Evolutionary conservation across 75 land plant genomes (phyloP), one percentile per base, ranked within the genome.

Genomic region (Pinus taeda): DNA sequence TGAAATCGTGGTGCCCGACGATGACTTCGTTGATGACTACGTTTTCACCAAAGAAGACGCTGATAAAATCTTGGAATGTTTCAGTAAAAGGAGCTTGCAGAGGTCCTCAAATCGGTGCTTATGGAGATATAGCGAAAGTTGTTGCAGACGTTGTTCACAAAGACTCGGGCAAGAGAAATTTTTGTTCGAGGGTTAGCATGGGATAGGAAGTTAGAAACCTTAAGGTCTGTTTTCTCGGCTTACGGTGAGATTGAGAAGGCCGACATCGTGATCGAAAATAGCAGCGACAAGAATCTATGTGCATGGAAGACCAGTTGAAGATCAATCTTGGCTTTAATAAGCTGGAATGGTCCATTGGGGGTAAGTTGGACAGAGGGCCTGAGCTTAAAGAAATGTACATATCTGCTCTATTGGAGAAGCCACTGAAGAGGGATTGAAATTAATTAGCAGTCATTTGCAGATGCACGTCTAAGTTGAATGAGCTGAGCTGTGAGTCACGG

Each of bases 381-480:
- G 63, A 87, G 75, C 45, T 78, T 6, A 57, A 80, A 17, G 83
- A 83, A 77, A 71, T 77, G 75, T 90, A 90, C 76, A 74, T 90
- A 20, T 90, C 93, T 12, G 90, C 90, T 17, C 62, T 90, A 57
- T 78, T 88, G 57, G 93, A 90, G 86, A 90, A 90, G 62, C 93
- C 93, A 26, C 11, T 88, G 75, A 75, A 36, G n/a, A 42, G 74
- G 42, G 15, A 26, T 1, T 73, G 56, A 53, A 4, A 63, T 22
- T 63, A 6, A 29, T 63, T 63, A 24, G 66, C 66, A 63, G 17
- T 1, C 53, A 45, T 9, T 45, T 45, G 8, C 53, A 6, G 53
- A 45, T 3, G 45, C 5, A 4, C 0, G 45, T 42, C 6, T 4
- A 42, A 42, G 5, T 6, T 42, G 6, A 42, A 42, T 2, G 45